phyloP scores from a whole-genome alignment of 129 eudicot genomes.

The Flaveria linearis region DNA sequence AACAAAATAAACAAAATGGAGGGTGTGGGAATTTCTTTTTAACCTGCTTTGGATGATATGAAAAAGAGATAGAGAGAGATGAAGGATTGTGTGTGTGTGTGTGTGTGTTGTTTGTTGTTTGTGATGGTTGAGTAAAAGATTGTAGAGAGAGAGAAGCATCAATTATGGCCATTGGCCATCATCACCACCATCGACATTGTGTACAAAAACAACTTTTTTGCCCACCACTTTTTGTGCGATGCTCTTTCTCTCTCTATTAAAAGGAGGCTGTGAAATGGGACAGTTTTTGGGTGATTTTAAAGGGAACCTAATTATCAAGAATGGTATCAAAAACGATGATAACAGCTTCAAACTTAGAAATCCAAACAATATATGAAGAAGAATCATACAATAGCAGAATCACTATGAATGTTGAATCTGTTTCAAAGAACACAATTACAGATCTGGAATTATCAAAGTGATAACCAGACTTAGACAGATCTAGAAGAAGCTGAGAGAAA shows the following conservation, averaged over 20 bases:
- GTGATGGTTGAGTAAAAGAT: conserved; percentile 48
- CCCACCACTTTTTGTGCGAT: conserved; percentile 40
- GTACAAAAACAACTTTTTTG: conserved; percentile 78
- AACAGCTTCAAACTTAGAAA: too few relatives aligned
- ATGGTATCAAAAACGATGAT: too few relatives aligned
- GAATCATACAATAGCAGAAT: too few relatives aligned
- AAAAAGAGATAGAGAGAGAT: conserved; percentile 30
- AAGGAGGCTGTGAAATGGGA: conserved; percentile 34
- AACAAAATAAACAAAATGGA: conserved; percentile 17
- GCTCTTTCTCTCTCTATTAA: conserved; percentile 42
- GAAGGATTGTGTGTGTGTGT: conserved; percentile 18
- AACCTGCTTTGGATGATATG: conserved; percentile 16
- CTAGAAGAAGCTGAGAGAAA: too few relatives aligned
- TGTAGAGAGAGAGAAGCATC: conserved; percentile 45
- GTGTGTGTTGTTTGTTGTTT: conserved; percentile 38
- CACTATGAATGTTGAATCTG: too few relatives aligned
- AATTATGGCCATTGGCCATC: conserved; percentile 48
- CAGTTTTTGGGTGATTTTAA: conserved; percentile 34
- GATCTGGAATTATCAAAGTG: too few relatives aligned
- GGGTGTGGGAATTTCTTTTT: conserved; percentile 29
- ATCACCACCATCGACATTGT: conserved; percentile 68
- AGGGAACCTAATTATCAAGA: neutral
- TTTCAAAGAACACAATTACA: too few relatives aligned
- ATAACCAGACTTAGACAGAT: too few relatives aligned
- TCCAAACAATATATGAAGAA: too few relatives aligned